These are phyloP conservation scores for Debaryomyces psychrophilus DNA, from an alignment of 1,139 yeast genomes.

Conservation along the genomic window DNA sequence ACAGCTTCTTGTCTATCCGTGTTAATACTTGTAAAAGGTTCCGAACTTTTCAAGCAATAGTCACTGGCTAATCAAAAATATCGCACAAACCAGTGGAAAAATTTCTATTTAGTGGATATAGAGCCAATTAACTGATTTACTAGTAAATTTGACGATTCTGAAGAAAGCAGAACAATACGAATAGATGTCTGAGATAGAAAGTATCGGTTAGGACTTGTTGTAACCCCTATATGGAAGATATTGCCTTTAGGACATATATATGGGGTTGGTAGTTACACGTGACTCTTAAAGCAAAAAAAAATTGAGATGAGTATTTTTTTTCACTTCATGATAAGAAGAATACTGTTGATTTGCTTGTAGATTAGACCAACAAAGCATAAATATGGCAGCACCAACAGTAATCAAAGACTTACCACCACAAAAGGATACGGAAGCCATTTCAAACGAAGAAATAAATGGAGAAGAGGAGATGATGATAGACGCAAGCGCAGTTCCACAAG, in stretches of 20 bases:
- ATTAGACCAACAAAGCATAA: slow-evolving; percentile 1
- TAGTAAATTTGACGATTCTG: not conserved
- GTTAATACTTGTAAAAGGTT: not conserved
- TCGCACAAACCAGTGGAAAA: slow-evolving; percentile 5
- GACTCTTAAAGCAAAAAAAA: slow-evolving; percentile 1
- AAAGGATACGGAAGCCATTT: slow-evolving; percentile 13
- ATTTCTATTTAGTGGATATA: slow-evolving; percentile 1
- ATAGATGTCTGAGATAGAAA: not conserved
- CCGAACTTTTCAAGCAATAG: not conserved
- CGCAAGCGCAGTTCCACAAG: slow-evolving; percentile 45
- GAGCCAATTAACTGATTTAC: not conserved
- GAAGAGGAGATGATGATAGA: slow-evolving; percentile 78
- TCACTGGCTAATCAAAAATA: slow-evolving; percentile 1
- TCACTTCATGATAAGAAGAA: slow-evolving; percentile 2
- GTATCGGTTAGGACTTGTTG: too few relatives aligned
- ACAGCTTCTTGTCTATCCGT: not conserved
- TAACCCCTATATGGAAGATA: not conserved
- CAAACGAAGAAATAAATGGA: slow-evolving; percentile 21
- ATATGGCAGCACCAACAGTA: slow-evolving; percentile 81
- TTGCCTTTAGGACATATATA: not conserved
- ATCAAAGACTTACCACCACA: slow-evolving; percentile 28
- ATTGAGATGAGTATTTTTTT: slow-evolving; percentile 14
- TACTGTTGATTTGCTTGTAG: slow-evolving; percentile 2
- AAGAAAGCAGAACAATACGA: not conserved
- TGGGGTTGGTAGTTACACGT: not conserved